Evolutionary conservation across 140 eudicot species (phyloP), one percentile per base, ranked within the genome.

Genomic region (Oenanthe javanica): DNA sequence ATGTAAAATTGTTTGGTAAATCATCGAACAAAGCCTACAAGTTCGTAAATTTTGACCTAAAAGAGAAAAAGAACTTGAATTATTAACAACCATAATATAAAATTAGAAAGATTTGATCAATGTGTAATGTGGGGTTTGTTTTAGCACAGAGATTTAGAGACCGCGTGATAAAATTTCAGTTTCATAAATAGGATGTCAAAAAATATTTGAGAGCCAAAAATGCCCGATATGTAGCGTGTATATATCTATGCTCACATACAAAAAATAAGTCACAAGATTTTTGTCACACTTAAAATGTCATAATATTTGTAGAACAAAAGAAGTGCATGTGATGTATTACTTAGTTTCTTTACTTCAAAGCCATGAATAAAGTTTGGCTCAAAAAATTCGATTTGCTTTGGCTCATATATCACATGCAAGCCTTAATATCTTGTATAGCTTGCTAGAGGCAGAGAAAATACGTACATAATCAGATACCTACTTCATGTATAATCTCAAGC

Each of bases 381-480:
- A 57, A 18, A 48, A 57, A 57, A 6, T 21, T 57, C 27, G 13
- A 25, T 59, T 61, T 61, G 11, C 11, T 61, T 61, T 61, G 69
- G 14, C 69, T 61, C 69, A 61, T n/a, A 61, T 61, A 61, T 61
- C 69, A 61, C 69, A 61, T 61, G 69, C 69, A 61, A n/a, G 14
- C 69, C 13, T 61, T 23, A 9, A 1, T 61, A 21, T 61, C 69
- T 8, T 61, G 36, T 8, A 2, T n/a, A 2, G 36, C 14, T 61
- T 61, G 31, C 36, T 21, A n/a, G 36, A 61, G 13, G 13, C 69
- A 61, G 4, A 61, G 5, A 61, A n/a, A n/a, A n/a, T 61, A 61
- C 4, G 36, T 31, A 31, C 31, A 31, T 31, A 31, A 31, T 31
- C 31, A 31, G 31, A 31, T 31, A 31, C 31, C 31, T 31, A n/a